Evolutionary conservation across 345 rosid species (phyloP).

Genomic region (Lumnitzera racemosa): DNA sequence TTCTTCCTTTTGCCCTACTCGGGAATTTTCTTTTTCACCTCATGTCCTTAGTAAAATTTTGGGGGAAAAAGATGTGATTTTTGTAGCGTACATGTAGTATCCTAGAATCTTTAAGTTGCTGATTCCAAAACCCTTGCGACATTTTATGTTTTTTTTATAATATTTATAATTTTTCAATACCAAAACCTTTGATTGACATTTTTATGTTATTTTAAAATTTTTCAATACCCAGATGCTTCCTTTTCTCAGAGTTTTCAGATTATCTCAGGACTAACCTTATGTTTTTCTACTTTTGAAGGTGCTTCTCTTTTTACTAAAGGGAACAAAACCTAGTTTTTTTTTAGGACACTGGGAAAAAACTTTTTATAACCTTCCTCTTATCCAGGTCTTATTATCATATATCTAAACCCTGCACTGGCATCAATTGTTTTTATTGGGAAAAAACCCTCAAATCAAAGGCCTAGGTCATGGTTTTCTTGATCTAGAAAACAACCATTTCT

Average conservation of each 20-base stretch:
- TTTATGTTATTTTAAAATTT: slow-evolving; percentile 3
- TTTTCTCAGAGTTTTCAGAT: slow-evolving; percentile 66
- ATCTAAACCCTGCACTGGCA: slow-evolving; percentile 82
- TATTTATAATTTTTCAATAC: no score
- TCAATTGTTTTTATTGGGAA: slow-evolving; percentile 82
- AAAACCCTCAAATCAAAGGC: slow-evolving; percentile 91
- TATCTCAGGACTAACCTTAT: slow-evolving; percentile 76
- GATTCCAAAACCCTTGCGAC: neutral
- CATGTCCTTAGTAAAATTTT: no score
- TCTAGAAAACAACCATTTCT: neutral
- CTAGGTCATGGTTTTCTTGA: slow-evolving; percentile 39
- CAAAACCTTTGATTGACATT: no score
- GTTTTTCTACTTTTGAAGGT: slow-evolving; percentile 99
- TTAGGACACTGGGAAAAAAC: neutral
- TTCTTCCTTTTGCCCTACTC: no score
- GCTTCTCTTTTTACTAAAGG: slow-evolving; percentile 8
- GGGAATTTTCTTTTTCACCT: no score
- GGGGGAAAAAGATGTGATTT: no score
- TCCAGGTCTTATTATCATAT: slow-evolving; percentile 87
- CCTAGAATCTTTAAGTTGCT: neutral
- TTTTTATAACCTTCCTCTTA: slow-evolving; percentile 4
- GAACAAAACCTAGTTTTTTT: slow-evolving; percentile 5
- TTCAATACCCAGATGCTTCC: slow-evolving; percentile 57
- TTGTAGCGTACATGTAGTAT: no score
- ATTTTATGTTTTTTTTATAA: no score